These are phyloP conservation scores for Oxyria digyna DNA, from an alignment of 148 eudicot genomes.

Conservation along the genomic window DNA sequence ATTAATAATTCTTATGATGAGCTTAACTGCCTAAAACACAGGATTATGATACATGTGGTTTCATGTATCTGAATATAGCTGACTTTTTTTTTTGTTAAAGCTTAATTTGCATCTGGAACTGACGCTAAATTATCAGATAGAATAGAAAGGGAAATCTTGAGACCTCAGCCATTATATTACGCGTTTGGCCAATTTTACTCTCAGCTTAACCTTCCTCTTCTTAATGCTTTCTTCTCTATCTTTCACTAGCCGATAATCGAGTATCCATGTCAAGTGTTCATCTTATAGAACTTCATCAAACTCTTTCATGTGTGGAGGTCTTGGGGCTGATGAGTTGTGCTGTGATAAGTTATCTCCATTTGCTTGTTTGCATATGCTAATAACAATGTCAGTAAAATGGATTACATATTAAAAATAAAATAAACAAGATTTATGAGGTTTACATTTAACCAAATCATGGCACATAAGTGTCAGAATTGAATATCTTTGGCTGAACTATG, in stretches of 20 bases:
- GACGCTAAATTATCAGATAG: background rate
- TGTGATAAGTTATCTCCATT: background rate
- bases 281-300: background rate
- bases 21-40: background rate
- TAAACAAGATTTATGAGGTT: background rate
- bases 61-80: background rate
- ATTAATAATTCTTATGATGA: background rate
- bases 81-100: background rate
- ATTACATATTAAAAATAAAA: background rate
- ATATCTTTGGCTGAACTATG: background rate
- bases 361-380: background rate
- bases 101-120: background rate
- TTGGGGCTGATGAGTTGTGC: background rate
- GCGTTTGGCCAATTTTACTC: background rate
- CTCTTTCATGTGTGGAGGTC: background rate
- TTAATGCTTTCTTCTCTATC: background rate
- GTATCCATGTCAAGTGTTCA: background rate
- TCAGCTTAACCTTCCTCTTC: background rate
- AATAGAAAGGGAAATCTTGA: background rate
- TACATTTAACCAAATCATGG: background rate
- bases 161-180: background rate
- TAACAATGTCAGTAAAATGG: background rate
- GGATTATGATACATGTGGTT: background rate
- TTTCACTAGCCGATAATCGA: background rate
- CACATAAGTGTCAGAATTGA: background rate